Conservation (phyloP, 345 rosid species). For the Ceriops zippeliana region DNA sequence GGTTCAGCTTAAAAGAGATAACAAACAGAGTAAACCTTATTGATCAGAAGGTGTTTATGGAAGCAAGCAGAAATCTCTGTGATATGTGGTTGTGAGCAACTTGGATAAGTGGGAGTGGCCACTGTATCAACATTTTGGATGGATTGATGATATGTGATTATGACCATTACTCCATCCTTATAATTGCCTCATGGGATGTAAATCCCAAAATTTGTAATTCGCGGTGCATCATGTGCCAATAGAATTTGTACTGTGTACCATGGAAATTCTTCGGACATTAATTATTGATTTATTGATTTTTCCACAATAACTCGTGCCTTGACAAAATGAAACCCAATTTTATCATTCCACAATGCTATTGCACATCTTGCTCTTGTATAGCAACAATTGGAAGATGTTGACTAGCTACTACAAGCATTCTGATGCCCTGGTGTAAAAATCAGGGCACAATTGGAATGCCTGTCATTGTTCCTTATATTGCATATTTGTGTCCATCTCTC, state of each 20-base stretch:
- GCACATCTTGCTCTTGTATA: neutral
- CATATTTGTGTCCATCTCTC: neutral
- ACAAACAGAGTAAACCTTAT: conserved; percentile 66
- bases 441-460: conserved; percentile 3
- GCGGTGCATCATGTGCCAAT: conserved; percentile 48
- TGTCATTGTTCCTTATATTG: conserved; percentile 2
- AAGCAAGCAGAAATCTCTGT: conserved; percentile 47
- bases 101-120: conserved; percentile 37
- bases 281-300: conserved; percentile 81
- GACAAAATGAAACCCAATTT: too few relatives aligned
- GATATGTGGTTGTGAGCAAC: conserved; percentile 36
- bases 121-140: conserved; percentile 33
- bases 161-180: conserved; percentile 38
- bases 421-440: conserved; percentile 5
- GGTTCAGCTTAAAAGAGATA: conserved; percentile 98
- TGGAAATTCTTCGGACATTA: conserved; percentile 63
- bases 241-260: conserved; percentile 75
- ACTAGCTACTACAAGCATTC: neutral
- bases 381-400: conserved; percentile 3
- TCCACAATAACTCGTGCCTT: conserved; percentile 20
- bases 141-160: conserved; percentile 27
- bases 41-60: conserved; percentile 44
- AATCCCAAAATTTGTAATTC: conserved; percentile 63
- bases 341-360: neutral
- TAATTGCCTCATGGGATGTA: conserved; percentile 47